Evolutionary conservation across 2,329 filamentous ascomycete species (phyloP), one percentile per base, ranked within the genome.

Genomic region (Ophiocordyceps sinensis): DNA sequence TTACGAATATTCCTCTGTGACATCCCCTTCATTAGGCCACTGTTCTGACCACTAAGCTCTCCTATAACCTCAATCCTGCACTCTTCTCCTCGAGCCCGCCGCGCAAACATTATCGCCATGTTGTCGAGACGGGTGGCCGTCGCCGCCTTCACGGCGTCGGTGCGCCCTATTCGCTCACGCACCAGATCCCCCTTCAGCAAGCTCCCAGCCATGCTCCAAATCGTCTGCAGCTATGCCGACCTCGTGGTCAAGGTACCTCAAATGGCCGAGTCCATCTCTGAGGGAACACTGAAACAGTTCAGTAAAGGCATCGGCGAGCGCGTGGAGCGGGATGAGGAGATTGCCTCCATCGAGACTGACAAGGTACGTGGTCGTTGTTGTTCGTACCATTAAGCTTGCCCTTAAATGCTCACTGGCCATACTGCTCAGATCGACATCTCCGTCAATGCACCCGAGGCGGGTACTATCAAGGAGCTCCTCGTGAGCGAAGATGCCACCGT

Each of bases 231-330:
- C 49, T 80, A 80, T 56, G 88, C 88, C 60, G 86, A 94, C 57
- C 81, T 77, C 51, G 67, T 89, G 48, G 79, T 98, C 62, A 89
- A 96, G 67, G 91, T 96, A 51, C 91, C 91, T 29, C 77, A 91
- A 60, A 96, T 98, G 91, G 91, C 91, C 48, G 91, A 98, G 65
- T 96, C 91, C 39, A 96, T 98, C 62, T 93, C 86, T 36, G 91
- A 98, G 65, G 91, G 91, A 46, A 98, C 91, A 19, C 63, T 98
- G 56, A 95, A 94, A 68, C 87, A 94, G 59, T 96, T 88, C 71
- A 82, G 77, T 55, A 96, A 96, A 62, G 62, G 89, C 66, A 70
- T 95, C 53, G 91, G 91, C 55, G 91, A 98, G 61, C 88, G 79
- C 53, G 88, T 98, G 40, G 87, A 94, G 68, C 81, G 82, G 55